These are phyloP conservation scores for Sindora glabra DNA, from an alignment of 306 rosid species.

Conservation along the genomic window DNA sequence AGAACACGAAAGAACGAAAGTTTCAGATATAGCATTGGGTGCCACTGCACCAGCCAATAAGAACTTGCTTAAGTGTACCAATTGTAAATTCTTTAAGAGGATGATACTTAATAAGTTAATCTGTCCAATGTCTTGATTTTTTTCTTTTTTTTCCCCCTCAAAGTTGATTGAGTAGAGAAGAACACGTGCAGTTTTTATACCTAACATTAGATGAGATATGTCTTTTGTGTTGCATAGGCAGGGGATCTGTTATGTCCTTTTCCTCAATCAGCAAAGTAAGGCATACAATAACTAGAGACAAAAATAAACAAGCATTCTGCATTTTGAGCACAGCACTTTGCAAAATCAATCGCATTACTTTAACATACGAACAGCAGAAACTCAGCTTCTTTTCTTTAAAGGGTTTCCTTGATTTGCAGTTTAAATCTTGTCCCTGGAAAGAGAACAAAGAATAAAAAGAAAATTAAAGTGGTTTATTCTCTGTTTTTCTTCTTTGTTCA, in stretches of 20 bases:
- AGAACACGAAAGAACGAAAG: no score
- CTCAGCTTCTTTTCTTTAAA: constrained; percentile 19
- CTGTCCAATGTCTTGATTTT: no score
- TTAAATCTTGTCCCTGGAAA: constrained; percentile 25
- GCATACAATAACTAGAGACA: background rate
- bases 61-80: background rate
- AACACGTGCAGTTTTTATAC: constrained; percentile 21
- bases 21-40: no score
- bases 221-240: constrained; percentile 13
- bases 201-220: constrained; percentile 7
- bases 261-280: constrained; percentile 9
- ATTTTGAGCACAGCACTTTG: background rate
- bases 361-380: constrained; percentile 2
- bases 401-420: constrained; percentile 8
- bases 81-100: background rate
- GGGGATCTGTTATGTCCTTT: constrained; percentile 12
- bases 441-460: constrained; percentile 6
- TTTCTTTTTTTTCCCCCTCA: background rate
- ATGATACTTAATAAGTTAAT: no score
- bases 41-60: no score
- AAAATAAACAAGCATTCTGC: background rate
- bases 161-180: background rate
- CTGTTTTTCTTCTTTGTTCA: constrained; percentile 14
- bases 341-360: constrained; percentile 5
- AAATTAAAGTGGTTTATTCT: constrained; percentile 6